Percentiles rank a stretch among this genome's conserved stretches.
Evolutionary conservation across 2,329 filamentous ascomycete species (phyloP).

Genomic region (Davidsoniella virescens): DNA sequence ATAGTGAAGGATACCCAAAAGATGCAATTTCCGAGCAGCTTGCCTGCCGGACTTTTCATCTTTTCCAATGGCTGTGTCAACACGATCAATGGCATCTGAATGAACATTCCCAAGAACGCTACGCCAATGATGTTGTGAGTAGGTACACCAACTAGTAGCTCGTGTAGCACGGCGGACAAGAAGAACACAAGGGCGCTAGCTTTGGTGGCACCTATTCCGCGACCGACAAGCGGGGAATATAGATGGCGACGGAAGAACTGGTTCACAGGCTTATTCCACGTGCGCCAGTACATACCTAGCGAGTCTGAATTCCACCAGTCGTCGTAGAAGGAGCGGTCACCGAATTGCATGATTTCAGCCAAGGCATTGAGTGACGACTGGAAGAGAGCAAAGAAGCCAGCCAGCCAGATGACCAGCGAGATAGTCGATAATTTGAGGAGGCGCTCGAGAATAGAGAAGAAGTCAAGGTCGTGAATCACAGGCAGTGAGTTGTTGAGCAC

Average conservation of each 20-base stretch:
- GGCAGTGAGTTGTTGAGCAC: slow-evolving; percentile 78
- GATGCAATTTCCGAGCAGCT: slow-evolving; percentile 74
- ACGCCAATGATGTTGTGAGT: slow-evolving; percentile 91
- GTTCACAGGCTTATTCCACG: slow-evolving; percentile 96
- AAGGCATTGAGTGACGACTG: slow-evolving; percentile 84
- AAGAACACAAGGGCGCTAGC: slow-evolving; percentile 76
- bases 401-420: slow-evolving; percentile 89
- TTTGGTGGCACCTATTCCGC: slow-evolving; percentile 55
- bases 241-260: slow-evolving; percentile 93
- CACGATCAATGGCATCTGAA: slow-evolving; percentile 76
- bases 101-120: slow-evolving; percentile 84
- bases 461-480: slow-evolving; percentile 66
- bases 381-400: slow-evolving; percentile 92
- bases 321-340: slow-evolving; percentile 85
- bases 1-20: slow-evolving; percentile 97
- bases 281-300: slow-evolving; percentile 79
- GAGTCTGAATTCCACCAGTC: slow-evolving; percentile 96
- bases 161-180: slow-evolving; percentile 77
- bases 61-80: slow-evolving; percentile 67
- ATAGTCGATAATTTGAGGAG: slow-evolving; percentile 93
- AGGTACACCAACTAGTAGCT: slow-evolving; percentile 81
- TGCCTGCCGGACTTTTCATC: slow-evolving; percentile 57
- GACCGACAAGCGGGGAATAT: slow-evolving; percentile 70
- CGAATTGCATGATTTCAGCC: slow-evolving; percentile 79
- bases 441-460: slow-evolving; percentile 71